phyloP scores from a whole-genome alignment of 1,139 yeast genomes.

The Blastobotrys buckinghamii region DNA sequence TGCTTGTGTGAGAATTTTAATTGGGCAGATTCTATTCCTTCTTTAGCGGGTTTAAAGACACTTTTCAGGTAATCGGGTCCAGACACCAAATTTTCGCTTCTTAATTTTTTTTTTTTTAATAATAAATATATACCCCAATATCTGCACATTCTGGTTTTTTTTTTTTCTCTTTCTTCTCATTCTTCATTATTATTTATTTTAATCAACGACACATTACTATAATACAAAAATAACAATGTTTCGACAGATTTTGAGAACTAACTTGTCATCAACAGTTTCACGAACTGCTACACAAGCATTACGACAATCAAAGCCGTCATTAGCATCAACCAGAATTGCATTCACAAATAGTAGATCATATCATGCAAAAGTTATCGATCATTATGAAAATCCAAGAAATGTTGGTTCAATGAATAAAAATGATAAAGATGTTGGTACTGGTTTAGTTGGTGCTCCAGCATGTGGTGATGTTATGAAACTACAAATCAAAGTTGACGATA shows the following conservation, averaged over 20 bases:
- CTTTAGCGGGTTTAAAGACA: too few species aligned
- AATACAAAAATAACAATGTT: background rate
- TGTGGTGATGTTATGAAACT: slow-evolving; percentile 99
- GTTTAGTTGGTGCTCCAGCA: slow-evolving; percentile 96
- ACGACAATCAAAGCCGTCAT: background rate
- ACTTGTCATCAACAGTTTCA: background rate
- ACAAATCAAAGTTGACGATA: slow-evolving; percentile 87
- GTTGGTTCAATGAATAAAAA: slow-evolving; percentile 88
- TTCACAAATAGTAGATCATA: slow-evolving; percentile 18
- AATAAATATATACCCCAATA: too few species aligned
- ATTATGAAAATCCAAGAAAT: slow-evolving; percentile 92
- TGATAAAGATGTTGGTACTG: slow-evolving; percentile 83
- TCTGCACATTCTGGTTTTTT: too few species aligned
- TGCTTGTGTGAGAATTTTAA: too few species aligned
- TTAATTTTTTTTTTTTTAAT: background rate
- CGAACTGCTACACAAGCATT: background rate
- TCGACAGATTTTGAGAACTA: slow-evolving; percentile 1
- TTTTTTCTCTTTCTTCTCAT: too few species aligned
- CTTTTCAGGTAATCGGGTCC: background rate
- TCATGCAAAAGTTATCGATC: slow-evolving; percentile 58
- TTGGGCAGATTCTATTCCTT: too few species aligned
- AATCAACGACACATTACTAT: background rate
- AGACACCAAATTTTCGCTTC: background rate
- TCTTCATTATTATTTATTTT: too few species aligned
- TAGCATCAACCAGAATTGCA: background rate